phyloP scores from a whole-genome alignment of 805 yeast genomes.

The Debaryomyces castellii region DNA sequence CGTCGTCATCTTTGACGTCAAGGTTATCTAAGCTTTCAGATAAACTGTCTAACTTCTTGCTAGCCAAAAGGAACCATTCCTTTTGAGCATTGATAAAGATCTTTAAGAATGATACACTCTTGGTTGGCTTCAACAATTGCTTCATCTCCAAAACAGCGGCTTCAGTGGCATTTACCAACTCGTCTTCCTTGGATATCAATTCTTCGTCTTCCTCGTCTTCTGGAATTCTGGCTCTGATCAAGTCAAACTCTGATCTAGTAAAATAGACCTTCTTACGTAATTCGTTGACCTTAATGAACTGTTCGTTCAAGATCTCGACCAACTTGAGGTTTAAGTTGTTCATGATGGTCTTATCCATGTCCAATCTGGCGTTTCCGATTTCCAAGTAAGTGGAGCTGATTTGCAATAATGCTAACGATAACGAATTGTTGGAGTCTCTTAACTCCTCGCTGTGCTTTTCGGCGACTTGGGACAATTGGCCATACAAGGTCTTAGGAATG shows the following conservation, averaged over 20 bases:
- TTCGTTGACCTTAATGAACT: constrained; percentile 59
- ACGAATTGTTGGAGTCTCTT: constrained; percentile 45
- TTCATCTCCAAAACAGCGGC: constrained; percentile 80
- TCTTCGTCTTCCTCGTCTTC: constrained; percentile 53
- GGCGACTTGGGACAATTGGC: constrained; percentile 63
- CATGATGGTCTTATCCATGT: constrained; percentile 65
- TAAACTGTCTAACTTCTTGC: constrained; percentile 33
- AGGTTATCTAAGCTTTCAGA: constrained; percentile 31
- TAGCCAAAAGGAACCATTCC: constrained; percentile 44
- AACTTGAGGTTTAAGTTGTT: constrained; percentile 59
- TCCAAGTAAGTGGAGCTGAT: constrained; percentile 57
- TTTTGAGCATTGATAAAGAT: constrained; percentile 69
- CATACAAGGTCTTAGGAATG: constrained; percentile 71
- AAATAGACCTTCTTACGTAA: constrained; percentile 68
- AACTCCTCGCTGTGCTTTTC: constrained; percentile 49
- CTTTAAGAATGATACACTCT: constrained; percentile 60
- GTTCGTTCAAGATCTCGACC: constrained; percentile 50
- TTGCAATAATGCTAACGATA: constrained; percentile 53
- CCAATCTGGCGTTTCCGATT: constrained; percentile 66
- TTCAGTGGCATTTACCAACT: constrained; percentile 74
- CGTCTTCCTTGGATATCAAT: constrained; percentile 66
- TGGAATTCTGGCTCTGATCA: constrained; percentile 52
- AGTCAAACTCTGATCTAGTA: constrained; percentile 69
- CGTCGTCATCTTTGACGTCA: constrained; percentile 37
- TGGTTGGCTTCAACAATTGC: constrained; percentile 64